Evolutionary conservation across 129 eudicot species (phyloP).

Genomic region (Chrysanthemum lavandulifolium): DNA sequence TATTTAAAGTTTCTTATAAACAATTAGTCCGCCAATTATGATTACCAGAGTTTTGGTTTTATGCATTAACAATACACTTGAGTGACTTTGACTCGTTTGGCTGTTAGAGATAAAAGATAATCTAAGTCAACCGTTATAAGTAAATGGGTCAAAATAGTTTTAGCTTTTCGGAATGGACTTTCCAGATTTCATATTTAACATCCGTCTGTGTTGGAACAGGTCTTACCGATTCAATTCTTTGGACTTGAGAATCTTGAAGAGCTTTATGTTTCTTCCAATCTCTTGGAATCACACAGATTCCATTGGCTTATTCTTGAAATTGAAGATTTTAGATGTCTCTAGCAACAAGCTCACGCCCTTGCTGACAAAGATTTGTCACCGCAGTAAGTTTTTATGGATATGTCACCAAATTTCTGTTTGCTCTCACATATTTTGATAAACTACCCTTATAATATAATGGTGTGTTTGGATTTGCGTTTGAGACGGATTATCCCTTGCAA

Average conservation of each 20-base stretch:
- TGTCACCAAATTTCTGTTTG: neutral
- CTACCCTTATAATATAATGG: conserved; percentile 14
- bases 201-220: conserved; percentile 37
- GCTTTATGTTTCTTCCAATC: conserved; percentile 67
- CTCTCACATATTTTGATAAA: too few relatives aligned
- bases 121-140: too few relatives aligned
- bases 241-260: conserved; percentile 90
- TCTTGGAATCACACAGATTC: conserved; percentile 90
- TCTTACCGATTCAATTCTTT: conserved; percentile 86
- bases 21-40: too few relatives aligned
- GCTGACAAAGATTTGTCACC: conserved; percentile 86
- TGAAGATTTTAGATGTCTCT: conserved; percentile 75
- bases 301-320: conserved; percentile 62
- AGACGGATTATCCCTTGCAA: neutral
- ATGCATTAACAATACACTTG: too few relatives aligned
- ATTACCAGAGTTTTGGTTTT: too few relatives aligned
- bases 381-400: conserved; percentile 63
- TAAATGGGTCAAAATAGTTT: too few relatives aligned
- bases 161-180: neutral
- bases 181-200: neutral
- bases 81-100: too few relatives aligned
- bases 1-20: too few relatives aligned
- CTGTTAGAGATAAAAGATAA: too few relatives aligned
- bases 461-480: neutral
- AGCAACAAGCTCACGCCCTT: conserved; percentile 77